These are phyloP conservation scores for Cicer arietinum DNA, from an alignment of 306 rosid genomes.

Conservation along the genomic window DNA sequence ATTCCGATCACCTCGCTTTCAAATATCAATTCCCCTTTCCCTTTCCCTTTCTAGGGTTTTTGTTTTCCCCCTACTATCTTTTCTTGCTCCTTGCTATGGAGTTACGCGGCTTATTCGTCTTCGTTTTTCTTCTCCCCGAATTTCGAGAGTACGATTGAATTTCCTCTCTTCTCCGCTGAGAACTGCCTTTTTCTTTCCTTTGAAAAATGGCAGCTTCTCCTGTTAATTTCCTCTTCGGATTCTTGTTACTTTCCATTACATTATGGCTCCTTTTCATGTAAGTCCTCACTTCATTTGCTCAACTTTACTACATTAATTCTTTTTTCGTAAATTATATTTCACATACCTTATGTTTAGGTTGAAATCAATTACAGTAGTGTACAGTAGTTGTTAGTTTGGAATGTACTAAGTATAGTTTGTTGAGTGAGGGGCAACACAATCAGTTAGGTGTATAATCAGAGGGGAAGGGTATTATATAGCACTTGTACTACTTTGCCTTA, in stretches of 20 bases:
- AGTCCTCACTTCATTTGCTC: constrained; percentile 36
- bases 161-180: constrained; percentile 4
- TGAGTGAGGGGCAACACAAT: constrained; percentile 15
- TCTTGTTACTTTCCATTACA: constrained; percentile 73
- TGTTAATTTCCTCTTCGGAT: constrained; percentile 81
- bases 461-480: constrained; percentile 11
- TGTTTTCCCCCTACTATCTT: neutral
- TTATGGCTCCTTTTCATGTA: constrained; percentile 89
- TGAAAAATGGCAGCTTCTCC: constrained; percentile 83
- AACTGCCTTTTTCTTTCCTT: neutral
- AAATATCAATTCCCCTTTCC: constrained; percentile 44
- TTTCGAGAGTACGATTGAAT: constrained; percentile 54
- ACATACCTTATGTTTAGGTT: constrained; percentile 8
- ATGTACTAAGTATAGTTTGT: constrained; percentile 33
- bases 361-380: constrained; percentile 19
- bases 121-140: constrained; percentile 49
- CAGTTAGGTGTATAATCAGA: constrained; percentile 7
- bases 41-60: constrained; percentile 52
- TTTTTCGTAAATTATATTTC: neutral
- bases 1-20: constrained; percentile 64
- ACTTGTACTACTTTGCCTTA: neutral
- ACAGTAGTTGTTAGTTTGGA: neutral
- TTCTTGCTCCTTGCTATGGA: constrained; percentile 41
- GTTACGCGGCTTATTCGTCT: constrained; percentile 46
- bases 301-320: constrained; percentile 20